Evolutionary conservation across 768 basidiomycete species (phyloP).

Genomic region (Lentinus tigrinus): DNA sequence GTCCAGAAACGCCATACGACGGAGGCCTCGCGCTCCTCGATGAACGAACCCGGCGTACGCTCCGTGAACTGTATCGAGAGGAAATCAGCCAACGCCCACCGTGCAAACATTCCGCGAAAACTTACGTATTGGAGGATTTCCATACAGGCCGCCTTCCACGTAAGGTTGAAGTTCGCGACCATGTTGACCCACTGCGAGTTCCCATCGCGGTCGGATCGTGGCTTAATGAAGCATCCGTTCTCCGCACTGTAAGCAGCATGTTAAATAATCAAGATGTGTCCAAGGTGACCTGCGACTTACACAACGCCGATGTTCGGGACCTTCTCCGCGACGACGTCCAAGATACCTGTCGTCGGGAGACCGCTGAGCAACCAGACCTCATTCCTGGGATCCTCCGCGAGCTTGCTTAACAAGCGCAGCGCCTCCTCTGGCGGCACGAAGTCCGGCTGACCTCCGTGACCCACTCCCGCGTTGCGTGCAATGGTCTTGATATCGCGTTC

Average conservation of each 20-base stretch:
- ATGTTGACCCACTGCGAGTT: slow-evolving; percentile 70
- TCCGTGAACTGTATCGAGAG: slow-evolving; percentile 68
- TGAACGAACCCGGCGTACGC: slow-evolving; percentile 81
- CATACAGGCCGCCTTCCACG: slow-evolving; percentile 78
- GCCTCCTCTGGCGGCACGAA: slow-evolving; percentile 39
- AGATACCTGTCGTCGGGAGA: slow-evolving; percentile 55
- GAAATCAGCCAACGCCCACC: background rate
- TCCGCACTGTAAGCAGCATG: slow-evolving; percentile 55
- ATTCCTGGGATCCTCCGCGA: slow-evolving; percentile 65
- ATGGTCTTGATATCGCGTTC: slow-evolving; percentile 45
- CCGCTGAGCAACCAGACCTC: slow-evolving; percentile 85
- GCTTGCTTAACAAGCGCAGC: slow-evolving; percentile 50
- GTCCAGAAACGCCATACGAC: slow-evolving; percentile 88
- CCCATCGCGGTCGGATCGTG: slow-evolving; percentile 33
- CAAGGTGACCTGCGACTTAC: slow-evolving; percentile 37
- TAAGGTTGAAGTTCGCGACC: slow-evolving; percentile 74
- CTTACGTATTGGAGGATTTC: slow-evolving; percentile 84
- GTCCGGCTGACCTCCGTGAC: slow-evolving; percentile 3
- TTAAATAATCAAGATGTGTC: background rate
- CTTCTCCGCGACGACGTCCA: slow-evolving; percentile 61
- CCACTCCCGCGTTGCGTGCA: slow-evolving; percentile 11
- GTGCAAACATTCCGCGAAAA: slow-evolving; percentile 12
- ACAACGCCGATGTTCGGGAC: slow-evolving; percentile 75
- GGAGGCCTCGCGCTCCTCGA: slow-evolving; percentile 81
- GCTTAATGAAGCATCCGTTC: slow-evolving; percentile 84